Conservation (phyloP, 2,329 filamentous ascomycete genomes). For the Parastagonospora nodorum region DNA sequence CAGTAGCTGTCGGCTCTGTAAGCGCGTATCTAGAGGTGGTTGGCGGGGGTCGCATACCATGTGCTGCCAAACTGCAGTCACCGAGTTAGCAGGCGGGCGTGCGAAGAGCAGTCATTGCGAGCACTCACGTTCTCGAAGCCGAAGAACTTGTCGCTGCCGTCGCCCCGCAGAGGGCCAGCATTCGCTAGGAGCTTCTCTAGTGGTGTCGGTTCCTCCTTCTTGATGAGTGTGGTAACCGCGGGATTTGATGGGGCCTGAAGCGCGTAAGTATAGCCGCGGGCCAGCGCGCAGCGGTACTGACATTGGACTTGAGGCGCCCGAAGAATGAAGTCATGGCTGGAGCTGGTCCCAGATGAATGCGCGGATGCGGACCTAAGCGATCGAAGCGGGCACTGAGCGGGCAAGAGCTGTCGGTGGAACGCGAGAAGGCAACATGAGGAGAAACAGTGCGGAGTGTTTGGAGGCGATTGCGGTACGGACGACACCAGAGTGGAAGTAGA, state of each 20-base stretch:
- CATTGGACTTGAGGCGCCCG: slow-evolving; percentile 57
- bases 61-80: slow-evolving; percentile 85
- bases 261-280: slow-evolving; percentile 29
- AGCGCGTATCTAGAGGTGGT: slow-evolving; percentile 9
- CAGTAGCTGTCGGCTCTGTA: slow-evolving; percentile 71
- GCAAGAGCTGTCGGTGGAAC: background rate
- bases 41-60: slow-evolving; percentile 65
- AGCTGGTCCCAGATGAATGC: slow-evolving; percentile 13
- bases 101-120: slow-evolving; percentile 7
- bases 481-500: slow-evolving; percentile 9
- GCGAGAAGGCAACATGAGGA: slow-evolving; percentile 12
- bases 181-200: slow-evolving; percentile 81
- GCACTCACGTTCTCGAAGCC: slow-evolving; percentile 91
- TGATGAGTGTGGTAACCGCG: slow-evolving; percentile 54
- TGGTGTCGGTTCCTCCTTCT: slow-evolving; percentile 65
- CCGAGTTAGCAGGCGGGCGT: slow-evolving; percentile 26
- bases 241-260: slow-evolving; percentile 55
- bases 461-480: slow-evolving; percentile 5
- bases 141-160: slow-evolving; percentile 98
- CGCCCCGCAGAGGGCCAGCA: slow-evolving; percentile 77
- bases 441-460: background rate
- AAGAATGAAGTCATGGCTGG: slow-evolving; percentile 59
- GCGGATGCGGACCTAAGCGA: no score
- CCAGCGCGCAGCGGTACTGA: slow-evolving; percentile 37
- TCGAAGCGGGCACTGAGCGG: slow-evolving; percentile 9